phyloP scores from a whole-genome alignment of 2,329 filamentous ascomycete genomes.

The Didymella lethalis region DNA sequence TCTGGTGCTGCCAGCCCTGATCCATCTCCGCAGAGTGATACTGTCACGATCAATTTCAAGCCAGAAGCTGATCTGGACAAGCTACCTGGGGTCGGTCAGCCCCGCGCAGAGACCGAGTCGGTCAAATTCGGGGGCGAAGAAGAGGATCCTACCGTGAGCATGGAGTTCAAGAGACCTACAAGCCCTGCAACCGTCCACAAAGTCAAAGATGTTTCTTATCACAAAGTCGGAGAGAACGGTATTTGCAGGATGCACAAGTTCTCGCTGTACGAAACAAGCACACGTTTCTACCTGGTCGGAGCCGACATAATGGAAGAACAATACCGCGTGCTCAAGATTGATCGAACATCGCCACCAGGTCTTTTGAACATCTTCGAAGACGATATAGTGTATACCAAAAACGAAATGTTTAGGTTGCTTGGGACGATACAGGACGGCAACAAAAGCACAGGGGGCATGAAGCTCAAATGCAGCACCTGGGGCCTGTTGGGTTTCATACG shows the following conservation, averaged over 20 bases:
- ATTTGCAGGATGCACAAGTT: slow-evolving; percentile 84
- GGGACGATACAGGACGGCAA: slow-evolving; percentile 96
- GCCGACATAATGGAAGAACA: slow-evolving; percentile 87
- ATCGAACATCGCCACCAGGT: slow-evolving; percentile 80
- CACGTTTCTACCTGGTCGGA: slow-evolving; percentile 92
- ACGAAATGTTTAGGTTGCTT: slow-evolving; percentile 91
- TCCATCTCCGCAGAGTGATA: slow-evolving; percentile 35
- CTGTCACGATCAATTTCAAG: slow-evolving; percentile 38
- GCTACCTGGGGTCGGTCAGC: slow-evolving; percentile 34
- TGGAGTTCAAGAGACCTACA: slow-evolving; percentile 50
- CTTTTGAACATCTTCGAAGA: slow-evolving; percentile 90
- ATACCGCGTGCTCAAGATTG: slow-evolving; percentile 93
- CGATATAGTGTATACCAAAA: slow-evolving; percentile 90
- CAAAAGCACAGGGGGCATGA: slow-evolving; percentile 86
- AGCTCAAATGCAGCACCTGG: slow-evolving; percentile 89
- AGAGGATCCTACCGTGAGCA: slow-evolving; percentile 51
- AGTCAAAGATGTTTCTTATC: slow-evolving; percentile 50
- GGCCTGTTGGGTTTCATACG: slow-evolving; percentile 93
- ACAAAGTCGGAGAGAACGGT: slow-evolving; percentile 54
- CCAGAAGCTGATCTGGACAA: slow-evolving; percentile 46
- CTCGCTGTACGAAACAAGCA: slow-evolving; percentile 94
- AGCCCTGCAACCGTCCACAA: slow-evolving; percentile 51
- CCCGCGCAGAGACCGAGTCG: slow-evolving; percentile 41
- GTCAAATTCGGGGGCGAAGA: slow-evolving; percentile 53
- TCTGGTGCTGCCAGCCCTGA: slow-evolving; percentile 37